A percentile compares a stretch with the other conserved stretches of the same genome.
Conservation (phyloP, 1,284 basidiomycete genomes). For the Microbotryomycetes sp. region DNA sequence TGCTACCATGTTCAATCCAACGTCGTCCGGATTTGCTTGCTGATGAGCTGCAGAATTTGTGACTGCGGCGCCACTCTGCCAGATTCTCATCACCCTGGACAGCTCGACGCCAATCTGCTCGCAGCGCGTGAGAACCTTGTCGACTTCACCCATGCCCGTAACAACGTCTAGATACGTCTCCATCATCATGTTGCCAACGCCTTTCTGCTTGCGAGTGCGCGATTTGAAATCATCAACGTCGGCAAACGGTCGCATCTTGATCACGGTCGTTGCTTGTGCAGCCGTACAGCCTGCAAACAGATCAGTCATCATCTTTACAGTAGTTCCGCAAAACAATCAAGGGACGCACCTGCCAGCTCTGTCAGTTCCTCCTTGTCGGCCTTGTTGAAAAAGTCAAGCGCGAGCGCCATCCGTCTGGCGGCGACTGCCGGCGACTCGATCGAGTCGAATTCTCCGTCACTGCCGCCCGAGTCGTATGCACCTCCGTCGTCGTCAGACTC, state of each 20-base stretch:
- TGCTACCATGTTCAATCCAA: constrained; percentile 40
- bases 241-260: constrained; percentile 70
- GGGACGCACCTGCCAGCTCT: constrained; percentile 72
- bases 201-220: constrained; percentile 81
- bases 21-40: constrained; percentile 20
- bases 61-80: constrained; percentile 51
- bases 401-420: constrained; percentile 45
- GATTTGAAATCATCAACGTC: constrained; percentile 67
- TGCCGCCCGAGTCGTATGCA: constrained; percentile 28
- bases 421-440: constrained; percentile 19
- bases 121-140: constrained; percentile 78
- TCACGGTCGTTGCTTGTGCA: constrained; percentile 74
- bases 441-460: constrained; percentile 30
- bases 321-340: neutral
- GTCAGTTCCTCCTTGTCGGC: constrained; percentile 65
- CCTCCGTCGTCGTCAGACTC: constrained; percentile 30
- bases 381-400: constrained; percentile 80
- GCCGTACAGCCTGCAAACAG: constrained; percentile 61
- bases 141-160: constrained; percentile 82
- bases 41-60: constrained; percentile 13
- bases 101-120: constrained; percentile 66
- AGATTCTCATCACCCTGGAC: constrained; percentile 63
- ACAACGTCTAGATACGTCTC: constrained; percentile 84
- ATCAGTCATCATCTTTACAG: neutral
- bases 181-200: constrained; percentile 82